Percentiles rank a stretch among this genome's conserved stretches.
Conservation (phyloP, 805 yeast species). For the Teunomyces panamensis region DNA sequence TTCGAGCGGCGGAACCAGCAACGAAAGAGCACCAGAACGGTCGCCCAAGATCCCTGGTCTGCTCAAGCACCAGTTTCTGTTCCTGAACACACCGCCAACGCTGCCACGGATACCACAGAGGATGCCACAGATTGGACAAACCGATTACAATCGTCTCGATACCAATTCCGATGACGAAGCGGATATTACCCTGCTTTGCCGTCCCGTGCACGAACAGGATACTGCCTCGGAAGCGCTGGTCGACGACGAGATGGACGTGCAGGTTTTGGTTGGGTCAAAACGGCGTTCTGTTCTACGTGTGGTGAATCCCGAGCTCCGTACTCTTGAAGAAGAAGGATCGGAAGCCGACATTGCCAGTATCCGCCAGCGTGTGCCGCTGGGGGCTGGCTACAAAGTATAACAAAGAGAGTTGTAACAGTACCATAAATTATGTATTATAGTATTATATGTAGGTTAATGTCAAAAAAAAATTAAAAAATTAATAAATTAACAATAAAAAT, state of each 20-base stretch:
- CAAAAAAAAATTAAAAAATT: too few species aligned
- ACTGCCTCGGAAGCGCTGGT: constrained; percentile 34
- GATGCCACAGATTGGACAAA: too few species aligned
- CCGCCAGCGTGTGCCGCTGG: constrained; percentile 13
- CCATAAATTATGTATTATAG: too few species aligned
- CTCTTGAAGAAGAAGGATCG: constrained; percentile 6
- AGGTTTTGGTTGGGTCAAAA: constrained; percentile 65
- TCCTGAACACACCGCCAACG: too few species aligned
- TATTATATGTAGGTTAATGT: too few species aligned
- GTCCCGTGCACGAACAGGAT: constrained; percentile 9
- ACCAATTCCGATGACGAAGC: neutral
- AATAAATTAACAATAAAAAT: too few species aligned
- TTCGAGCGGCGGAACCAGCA: constrained; percentile 1
- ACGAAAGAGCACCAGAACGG: neutral
- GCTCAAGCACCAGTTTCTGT: too few species aligned
- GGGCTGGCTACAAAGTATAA: neutral
- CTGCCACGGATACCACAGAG: too few species aligned
- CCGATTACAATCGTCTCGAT: neutral
- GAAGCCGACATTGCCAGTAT: constrained; percentile 6
- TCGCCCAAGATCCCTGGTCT: neutral
- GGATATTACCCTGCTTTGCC: neutral
- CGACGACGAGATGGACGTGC: constrained; percentile 59
- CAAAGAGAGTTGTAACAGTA: neutral
- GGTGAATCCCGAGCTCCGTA: constrained; percentile 54
- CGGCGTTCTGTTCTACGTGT: constrained; percentile 59